A percentile compares a stretch with the other conserved stretches of the same genome.
Conservation (phyloP, 495 filamentous ascomycete genomes). For the Penicillium bialowiezense region DNA sequence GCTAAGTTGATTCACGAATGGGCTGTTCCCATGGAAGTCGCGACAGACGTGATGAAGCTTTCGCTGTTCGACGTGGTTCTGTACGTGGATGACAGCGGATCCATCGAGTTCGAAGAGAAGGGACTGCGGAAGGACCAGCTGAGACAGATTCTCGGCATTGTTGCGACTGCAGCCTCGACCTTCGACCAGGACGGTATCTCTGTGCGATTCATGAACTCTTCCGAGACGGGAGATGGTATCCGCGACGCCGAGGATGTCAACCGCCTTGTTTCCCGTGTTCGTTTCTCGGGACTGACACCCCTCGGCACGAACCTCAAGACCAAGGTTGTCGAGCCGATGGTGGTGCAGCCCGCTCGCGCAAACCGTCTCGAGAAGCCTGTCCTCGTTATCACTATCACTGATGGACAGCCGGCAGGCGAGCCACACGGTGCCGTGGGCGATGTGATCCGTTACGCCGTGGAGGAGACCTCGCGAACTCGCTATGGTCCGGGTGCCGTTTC, state of each 20-base stretch:
- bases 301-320: conserved; percentile 59
- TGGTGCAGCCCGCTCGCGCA: conserved; percentile 48
- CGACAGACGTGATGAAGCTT: conserved; percentile 65
- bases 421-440: conserved; percentile 47
- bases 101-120: conserved; percentile 64
- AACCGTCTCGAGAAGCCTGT: conserved; percentile 60
- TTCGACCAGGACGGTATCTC: conserved; percentile 71
- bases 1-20: conserved; percentile 52
- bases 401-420: conserved; percentile 63
- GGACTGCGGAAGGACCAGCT: conserved; percentile 67
- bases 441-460: conserved; percentile 46
- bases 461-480: conserved; percentile 41
- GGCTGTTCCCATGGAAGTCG: conserved; percentile 59
- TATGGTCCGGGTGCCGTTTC: conserved; percentile 54
- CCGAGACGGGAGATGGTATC: conserved; percentile 50
- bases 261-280: conserved; percentile 51
- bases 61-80: conserved; percentile 64
- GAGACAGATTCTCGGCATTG: conserved; percentile 57
- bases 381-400: conserved; percentile 68
- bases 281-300: conserved; percentile 67
- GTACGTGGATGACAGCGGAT: conserved; percentile 72
- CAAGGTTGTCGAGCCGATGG: conserved; percentile 61
- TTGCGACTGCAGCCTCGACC: conserved; percentile 62
- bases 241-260: conserved; percentile 56
- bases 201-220: conserved; percentile 69